phyloP scores from a whole-genome alignment of 371 early-diverging fungal genomes.

The Modicella reniformis region DNA sequence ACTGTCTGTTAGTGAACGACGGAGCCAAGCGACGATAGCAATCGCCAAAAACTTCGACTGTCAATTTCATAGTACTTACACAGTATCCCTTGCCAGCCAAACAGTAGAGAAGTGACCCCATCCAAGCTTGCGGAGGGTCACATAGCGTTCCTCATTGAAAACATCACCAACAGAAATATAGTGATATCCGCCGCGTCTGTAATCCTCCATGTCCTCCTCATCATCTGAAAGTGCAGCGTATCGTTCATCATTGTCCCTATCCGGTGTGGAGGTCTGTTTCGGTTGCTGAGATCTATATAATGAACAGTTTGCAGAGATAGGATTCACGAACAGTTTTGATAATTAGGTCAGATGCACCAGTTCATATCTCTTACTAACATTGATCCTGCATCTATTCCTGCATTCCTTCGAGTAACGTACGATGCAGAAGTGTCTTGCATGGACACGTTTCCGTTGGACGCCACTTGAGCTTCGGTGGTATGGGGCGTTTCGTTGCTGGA shows the following conservation, averaged over 20 bases:
- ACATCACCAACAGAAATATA: slow-evolving; percentile 86
- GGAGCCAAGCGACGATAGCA: background rate
- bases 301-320: too few relatives aligned
- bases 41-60: too few relatives aligned
- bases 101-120: slow-evolving; percentile 99
- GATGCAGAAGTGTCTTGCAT: background rate
- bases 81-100: slow-evolving; percentile 88
- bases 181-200: slow-evolving; percentile 94
- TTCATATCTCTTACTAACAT: background rate
- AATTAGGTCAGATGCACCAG: background rate
- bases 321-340: background rate
- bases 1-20: background rate
- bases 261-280: slow-evolving; percentile 17
- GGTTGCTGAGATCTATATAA: slow-evolving; percentile 23
- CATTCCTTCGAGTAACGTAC: slow-evolving; percentile 12
- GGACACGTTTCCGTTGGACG: slow-evolving; percentile 25
- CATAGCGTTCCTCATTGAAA: slow-evolving; percentile 85
- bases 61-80: slow-evolving; percentile 67
- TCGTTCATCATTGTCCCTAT: slow-evolving; percentile 33
- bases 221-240: slow-evolving; percentile 61
- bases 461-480: slow-evolving; percentile 8
- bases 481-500: background rate
- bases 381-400: background rate
- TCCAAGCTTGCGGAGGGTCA: slow-evolving; percentile 89
- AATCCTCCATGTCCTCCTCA: slow-evolving; percentile 91